These are phyloP conservation scores for Penicillium thymicola DNA, from an alignment of 2,329 filamentous ascomycete genomes.

Conservation along the genomic window DNA sequence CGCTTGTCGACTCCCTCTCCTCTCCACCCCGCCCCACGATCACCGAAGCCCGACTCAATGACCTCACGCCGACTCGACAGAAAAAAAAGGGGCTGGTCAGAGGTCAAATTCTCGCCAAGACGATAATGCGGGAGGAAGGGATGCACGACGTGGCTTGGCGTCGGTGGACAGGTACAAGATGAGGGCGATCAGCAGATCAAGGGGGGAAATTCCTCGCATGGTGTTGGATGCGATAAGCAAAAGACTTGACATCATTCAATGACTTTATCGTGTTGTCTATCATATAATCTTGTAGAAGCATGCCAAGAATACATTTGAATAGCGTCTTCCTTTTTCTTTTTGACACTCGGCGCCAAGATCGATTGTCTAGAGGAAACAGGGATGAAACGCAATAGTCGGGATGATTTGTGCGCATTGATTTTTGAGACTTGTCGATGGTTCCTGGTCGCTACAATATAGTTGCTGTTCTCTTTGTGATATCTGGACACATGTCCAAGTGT, in stretches of 20 bases:
- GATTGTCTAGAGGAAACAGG: neutral
- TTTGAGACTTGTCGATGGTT: neutral
- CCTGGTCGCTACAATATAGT: neutral
- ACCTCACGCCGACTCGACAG: neutral
- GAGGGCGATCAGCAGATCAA: constrained; percentile 16
- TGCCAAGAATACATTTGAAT: constrained; percentile 4
- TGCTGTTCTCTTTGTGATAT: neutral
- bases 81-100: constrained; percentile 5
- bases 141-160: constrained; percentile 31
- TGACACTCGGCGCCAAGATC: constrained; percentile 1
- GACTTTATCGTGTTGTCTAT: neutral
- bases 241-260: constrained; percentile 5
- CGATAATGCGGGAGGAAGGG: constrained; percentile 27
- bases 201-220: neutral
- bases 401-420: constrained; percentile 4
- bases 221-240: neutral
- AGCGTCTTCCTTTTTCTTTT: neutral
- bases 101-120: constrained; percentile 20
- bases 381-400: neutral
- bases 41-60: neutral
- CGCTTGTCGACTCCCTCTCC: constrained; percentile 4
- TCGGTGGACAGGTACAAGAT: constrained; percentile 4
- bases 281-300: neutral
- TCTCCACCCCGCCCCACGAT: constrained; percentile 14
- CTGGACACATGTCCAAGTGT: neutral